Evolutionary conservation across 345 rosid genomes (phyloP).

Genomic region (Eucalyptus sp.): DNA sequence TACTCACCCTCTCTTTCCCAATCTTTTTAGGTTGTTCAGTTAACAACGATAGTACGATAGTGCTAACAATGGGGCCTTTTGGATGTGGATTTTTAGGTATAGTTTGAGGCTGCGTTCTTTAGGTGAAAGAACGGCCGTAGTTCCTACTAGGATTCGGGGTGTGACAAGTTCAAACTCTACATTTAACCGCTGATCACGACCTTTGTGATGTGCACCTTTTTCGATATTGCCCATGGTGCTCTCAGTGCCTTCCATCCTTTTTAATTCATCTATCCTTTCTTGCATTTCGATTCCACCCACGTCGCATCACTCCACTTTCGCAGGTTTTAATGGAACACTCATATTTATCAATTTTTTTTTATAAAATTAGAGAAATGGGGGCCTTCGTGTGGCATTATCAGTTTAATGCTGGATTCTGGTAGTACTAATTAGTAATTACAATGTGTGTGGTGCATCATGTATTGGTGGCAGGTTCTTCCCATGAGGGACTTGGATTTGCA

Average conservation of each 20-base stretch:
- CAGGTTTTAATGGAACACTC: not conserved
- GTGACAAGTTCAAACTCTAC: not conserved
- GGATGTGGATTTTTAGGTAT: too few relatives aligned
- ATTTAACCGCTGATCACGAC: not conserved
- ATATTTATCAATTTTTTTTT: not conserved
- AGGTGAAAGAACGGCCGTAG: fast-evolving
- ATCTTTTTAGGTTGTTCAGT: too few relatives aligned
- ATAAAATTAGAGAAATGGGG: not conserved
- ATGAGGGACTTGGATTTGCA: not conserved
- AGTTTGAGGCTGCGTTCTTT: too few relatives aligned
- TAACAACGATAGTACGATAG: too few relatives aligned
- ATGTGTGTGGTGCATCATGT: not conserved
- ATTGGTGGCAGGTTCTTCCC: not conserved
- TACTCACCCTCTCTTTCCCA: too few relatives aligned
- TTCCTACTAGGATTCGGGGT: too few relatives aligned
- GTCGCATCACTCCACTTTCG: not conserved
- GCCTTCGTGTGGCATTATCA: not conserved
- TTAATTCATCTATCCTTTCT: not conserved
- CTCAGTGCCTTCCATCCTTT: not conserved
- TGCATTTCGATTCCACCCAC: not conserved
- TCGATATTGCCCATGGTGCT: not conserved
- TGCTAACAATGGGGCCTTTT: too few relatives aligned
- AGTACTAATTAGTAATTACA: not conserved
- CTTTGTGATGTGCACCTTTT: not conserved
- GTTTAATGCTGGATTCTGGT: not conserved